These are phyloP conservation scores for Beauveria bassiana DNA, from an alignment of 2,329 filamentous ascomycete genomes.

Conservation along the genomic window DNA sequence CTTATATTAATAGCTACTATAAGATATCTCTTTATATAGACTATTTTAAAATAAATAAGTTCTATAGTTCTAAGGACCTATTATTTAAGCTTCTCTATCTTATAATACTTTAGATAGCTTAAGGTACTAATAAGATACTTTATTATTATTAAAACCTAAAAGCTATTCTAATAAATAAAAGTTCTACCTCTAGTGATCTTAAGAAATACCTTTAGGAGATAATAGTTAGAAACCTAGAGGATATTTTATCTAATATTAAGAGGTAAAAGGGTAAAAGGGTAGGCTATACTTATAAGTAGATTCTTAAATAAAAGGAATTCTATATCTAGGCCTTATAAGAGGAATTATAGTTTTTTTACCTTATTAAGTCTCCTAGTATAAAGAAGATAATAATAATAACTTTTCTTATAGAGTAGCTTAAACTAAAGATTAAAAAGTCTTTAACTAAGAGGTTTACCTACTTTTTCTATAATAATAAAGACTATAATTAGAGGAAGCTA, in stretches of 20 bases:
- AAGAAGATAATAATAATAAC: conserved; percentile 12
- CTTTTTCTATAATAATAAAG: conserved; percentile 13
- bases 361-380: conserved; percentile 11
- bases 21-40: too few species aligned
- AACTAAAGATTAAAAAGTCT: conserved; percentile 5
- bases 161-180: too few species aligned
- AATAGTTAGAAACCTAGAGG: background rate
- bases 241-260: conserved; percentile 5
- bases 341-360: conserved; percentile 6
- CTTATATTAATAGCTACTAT: too few species aligned
- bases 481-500: conserved; percentile 3
- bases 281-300: conserved; percentile 12
- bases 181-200: too few species aligned
- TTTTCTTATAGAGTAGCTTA: conserved; percentile 10
- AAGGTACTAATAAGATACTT: too few species aligned
- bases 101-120: too few species aligned
- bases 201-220: too few species aligned
- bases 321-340: background rate
- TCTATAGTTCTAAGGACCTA: too few species aligned
- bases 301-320: conserved; percentile 12
- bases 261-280: conserved; percentile 10
- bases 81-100: too few species aligned
- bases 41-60: too few species aligned
- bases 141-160: too few species aligned
- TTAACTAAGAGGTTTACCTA: conserved; percentile 1